Percentiles rank a stretch among this genome's conserved stretches.
Conservation (phyloP, 2,329 filamentous ascomycete species). For the Didymellaceae sp. region DNA sequence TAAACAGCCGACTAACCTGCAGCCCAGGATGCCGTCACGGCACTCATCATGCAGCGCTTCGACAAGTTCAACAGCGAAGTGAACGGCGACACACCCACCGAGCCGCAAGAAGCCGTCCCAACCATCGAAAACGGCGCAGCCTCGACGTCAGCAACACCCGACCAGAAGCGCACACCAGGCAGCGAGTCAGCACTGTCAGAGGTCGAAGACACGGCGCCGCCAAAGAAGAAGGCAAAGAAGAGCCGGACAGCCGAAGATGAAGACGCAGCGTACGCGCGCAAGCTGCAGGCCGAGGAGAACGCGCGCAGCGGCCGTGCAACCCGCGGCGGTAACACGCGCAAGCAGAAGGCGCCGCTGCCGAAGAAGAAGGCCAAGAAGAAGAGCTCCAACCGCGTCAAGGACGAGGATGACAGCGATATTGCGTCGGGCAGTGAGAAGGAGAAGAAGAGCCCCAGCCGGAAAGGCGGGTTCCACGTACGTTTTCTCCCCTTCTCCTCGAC, state of each 20-base stretch:
- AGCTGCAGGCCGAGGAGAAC: slow-evolving; percentile 93
- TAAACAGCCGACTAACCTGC: slow-evolving; percentile 21
- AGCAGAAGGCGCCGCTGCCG: slow-evolving; percentile 64
- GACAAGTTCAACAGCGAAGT: slow-evolving; percentile 53
- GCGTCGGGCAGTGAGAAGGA: slow-evolving; percentile 65
- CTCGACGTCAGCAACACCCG: slow-evolving; percentile 35
- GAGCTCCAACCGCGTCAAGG: slow-evolving; percentile 72
- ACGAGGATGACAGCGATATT: slow-evolving; percentile 80
- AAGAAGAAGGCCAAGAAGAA: slow-evolving; percentile 74
- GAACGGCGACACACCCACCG: slow-evolving; percentile 28
- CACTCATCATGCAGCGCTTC: slow-evolving; percentile 58
- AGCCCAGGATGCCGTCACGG: slow-evolving; percentile 52
- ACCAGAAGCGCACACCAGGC: slow-evolving; percentile 53
- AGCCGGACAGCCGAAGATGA: slow-evolving; percentile 74
- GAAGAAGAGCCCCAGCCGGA: slow-evolving; percentile 73
- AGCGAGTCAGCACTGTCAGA: slow-evolving; percentile 53
- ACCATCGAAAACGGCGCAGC: slow-evolving; percentile 45
- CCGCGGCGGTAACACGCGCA: slow-evolving; percentile 69
- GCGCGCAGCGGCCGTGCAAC: slow-evolving; percentile 70
- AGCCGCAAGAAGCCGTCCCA: slow-evolving; percentile 47
- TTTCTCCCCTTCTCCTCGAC: not conserved
- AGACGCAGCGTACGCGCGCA: slow-evolving; percentile 85
- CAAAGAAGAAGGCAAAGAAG: slow-evolving; percentile 67
- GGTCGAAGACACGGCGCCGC: slow-evolving; percentile 48
- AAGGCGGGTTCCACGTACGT: slow-evolving; percentile 85